phyloP scores from a whole-genome alignment of 805 yeast species.

The Zygotorulaspora florentina region DNA sequence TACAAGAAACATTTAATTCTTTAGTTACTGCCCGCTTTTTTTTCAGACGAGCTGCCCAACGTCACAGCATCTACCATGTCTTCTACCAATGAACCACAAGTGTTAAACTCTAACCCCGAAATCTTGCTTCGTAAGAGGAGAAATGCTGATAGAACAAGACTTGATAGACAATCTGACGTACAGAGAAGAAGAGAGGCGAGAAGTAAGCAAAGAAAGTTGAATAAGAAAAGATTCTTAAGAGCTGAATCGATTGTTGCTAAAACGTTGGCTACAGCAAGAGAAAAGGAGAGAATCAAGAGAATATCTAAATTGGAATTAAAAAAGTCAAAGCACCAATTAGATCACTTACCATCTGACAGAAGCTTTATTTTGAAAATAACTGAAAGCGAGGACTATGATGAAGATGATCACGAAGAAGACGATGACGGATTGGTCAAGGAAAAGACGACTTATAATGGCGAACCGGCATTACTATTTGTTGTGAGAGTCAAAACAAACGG shows the following conservation, averaged over 20 bases:
- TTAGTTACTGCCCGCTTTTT: no score
- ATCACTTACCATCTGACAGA: constrained; percentile 30
- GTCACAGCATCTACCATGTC: constrained; percentile 1
- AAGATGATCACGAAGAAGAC: constrained; percentile 25
- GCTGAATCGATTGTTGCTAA: constrained; percentile 71
- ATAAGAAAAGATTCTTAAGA: constrained; percentile 57
- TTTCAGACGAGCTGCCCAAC: no score
- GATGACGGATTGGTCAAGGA: constrained; percentile 31
- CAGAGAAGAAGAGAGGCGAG: constrained; percentile 46
- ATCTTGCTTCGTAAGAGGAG: constrained; percentile 73
- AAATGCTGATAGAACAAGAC: constrained; percentile 66
- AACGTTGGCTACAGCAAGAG: constrained; percentile 61
- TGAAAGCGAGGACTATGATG: constrained; percentile 17
- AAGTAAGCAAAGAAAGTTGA: constrained; percentile 41
- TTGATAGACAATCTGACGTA: constrained; percentile 68
- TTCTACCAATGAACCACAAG: not conserved
- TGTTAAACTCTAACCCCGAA: constrained; percentile 52
- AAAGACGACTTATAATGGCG: constrained; percentile 37
- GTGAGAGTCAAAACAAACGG: constrained; percentile 64
- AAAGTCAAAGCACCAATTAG: constrained; percentile 26
- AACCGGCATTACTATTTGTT: constrained; percentile 55
- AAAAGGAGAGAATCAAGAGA: constrained; percentile 61
- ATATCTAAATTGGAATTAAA: constrained; percentile 50
- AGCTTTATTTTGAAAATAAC: constrained; percentile 35
- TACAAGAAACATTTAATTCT: no score